A percentile compares a stretch with the other conserved stretches of the same genome.
phyloP scores from a whole-genome alignment of 73 alveolate species.

The Durusdinium trenchii region DNA sequence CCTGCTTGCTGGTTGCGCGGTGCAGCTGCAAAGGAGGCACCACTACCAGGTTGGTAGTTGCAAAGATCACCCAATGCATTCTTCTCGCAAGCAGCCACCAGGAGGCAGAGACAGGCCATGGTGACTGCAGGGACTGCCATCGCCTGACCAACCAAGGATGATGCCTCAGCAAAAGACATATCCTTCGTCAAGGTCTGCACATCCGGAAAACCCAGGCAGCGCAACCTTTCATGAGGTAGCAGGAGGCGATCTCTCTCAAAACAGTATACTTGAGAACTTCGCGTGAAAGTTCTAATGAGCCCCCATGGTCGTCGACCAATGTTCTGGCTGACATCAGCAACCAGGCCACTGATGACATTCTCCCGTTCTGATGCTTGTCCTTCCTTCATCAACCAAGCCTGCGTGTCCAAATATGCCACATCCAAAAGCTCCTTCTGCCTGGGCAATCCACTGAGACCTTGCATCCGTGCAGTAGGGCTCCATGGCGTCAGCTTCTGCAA shows the following conservation, averaged over 20 bases:
- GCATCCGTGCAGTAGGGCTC: background rate
- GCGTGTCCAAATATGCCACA: background rate
- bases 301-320: constrained; percentile 26
- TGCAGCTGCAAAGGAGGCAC: too few relatives aligned
- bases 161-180: background rate
- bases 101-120: background rate
- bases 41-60: too few relatives aligned
- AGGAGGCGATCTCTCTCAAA: background rate
- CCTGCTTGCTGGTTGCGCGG: too few relatives aligned
- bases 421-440: background rate
- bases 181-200: too few relatives aligned
- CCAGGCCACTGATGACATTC: background rate
- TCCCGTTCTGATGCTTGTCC: background rate
- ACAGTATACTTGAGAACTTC: background rate
- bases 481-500: background rate
- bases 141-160: background rate
- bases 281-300: background rate
- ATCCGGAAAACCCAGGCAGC: background rate
- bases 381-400: background rate
- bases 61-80: background rate
- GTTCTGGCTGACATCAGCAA: background rate
- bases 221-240: background rate
- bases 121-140: background rate
- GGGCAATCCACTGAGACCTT: background rate
- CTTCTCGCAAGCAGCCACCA: background rate